Conservation (phyloP, 176 grass and related monocot genomes). For the Poa annua region DNA sequence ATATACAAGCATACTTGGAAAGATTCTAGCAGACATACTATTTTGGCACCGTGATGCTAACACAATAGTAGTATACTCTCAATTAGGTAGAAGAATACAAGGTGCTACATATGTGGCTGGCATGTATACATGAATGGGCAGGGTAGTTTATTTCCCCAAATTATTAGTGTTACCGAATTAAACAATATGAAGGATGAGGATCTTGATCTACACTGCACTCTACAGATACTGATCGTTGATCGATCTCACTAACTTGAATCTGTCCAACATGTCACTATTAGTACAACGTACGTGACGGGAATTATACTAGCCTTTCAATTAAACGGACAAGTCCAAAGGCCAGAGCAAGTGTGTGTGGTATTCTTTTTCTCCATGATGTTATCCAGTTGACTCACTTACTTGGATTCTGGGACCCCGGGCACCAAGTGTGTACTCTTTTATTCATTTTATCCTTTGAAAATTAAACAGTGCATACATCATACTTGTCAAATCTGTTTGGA, state of each 20-base stretch:
- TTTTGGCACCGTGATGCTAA: not conserved
- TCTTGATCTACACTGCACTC: not conserved
- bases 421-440: not conserved
- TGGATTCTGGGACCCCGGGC: not conserved
- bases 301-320: conserved; percentile 16
- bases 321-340: not conserved
- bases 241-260: not conserved
- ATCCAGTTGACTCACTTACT: conserved; percentile 10
- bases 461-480: not conserved
- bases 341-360: not conserved
- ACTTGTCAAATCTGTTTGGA: not conserved
- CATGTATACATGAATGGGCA: not conserved
- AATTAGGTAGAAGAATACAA: not conserved
- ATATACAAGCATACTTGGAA: not conserved
- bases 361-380: conserved; percentile 29
- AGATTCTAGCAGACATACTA: not conserved
- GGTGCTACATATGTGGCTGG: not conserved
- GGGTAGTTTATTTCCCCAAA: not conserved
- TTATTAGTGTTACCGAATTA: not conserved
- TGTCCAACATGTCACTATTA: conserved; percentile 26
- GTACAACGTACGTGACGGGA: not conserved
- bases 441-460: not conserved
- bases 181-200: not conserved
- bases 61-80: not conserved
- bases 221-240: not conserved